Evolutionary conservation across 2,329 filamentous ascomycete genomes (phyloP), one percentile per base, ranked within the genome.

Genomic region (Karstenula rhodostoma): DNA sequence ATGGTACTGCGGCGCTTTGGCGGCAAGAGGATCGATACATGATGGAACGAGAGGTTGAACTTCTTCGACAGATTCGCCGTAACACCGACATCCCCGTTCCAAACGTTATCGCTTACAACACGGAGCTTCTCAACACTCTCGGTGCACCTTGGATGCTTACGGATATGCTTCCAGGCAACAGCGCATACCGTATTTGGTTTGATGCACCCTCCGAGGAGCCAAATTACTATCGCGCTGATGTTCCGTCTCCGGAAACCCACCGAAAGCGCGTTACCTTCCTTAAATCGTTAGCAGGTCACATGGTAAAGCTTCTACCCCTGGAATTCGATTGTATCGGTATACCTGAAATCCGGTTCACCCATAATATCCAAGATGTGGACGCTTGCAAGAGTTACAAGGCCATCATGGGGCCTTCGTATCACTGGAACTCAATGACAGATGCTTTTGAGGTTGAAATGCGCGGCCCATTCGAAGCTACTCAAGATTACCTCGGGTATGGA

Each of bases 1-100:
- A 50, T 33, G 51, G 51, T 19, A 59, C 57, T 13, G 56, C 23
- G 7, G 35, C 37, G 12, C 25, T 47, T 10, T 58, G 56, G 56
- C 13, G 9, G 9, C 10, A 29, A 27, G 19, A 44, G 22, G 47
- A 58, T 37, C 35, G 17, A 17, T 47, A 58, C n/a, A 40, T 52
- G 48, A 50, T 35, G 48, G 13, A 32, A 7, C 48, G 48, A 19
- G 25, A 50, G 22, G 25, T 50, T 7, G n/a, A 50, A 29, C 13
- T 29, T 10, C 10, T 47, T 27, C 44, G 23, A 23, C 44, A 29
- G 13, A 47, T 47, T 23, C 44, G 44, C 12, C 19, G 23, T 9
- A 47, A 47, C 13, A 47, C 25, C 7, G 3, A 9, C 23, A 13
- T 27, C 23, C 44, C 44, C 5, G 44, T 47, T 29, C 22, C 44